phyloP scores from a whole-genome alignment of 1,284 basidiomycete species.

The Ustilago bromivora region DNA sequence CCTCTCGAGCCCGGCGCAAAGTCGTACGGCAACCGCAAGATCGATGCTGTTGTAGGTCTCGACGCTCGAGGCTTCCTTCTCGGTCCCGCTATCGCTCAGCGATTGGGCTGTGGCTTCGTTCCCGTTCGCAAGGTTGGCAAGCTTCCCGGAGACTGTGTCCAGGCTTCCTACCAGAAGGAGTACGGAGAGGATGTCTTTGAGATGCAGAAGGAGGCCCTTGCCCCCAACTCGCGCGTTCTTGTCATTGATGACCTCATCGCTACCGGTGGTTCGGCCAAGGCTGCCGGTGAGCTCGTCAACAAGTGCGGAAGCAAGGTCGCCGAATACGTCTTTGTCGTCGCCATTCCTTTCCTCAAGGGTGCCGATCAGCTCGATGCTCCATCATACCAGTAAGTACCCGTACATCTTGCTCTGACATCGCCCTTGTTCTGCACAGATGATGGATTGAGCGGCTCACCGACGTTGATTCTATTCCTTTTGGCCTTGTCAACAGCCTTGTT shows the following conservation, averaged over 20 bases:
- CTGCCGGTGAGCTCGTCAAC: constrained; percentile 89
- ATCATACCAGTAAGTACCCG: constrained; percentile 72
- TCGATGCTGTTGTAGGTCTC: constrained; percentile 94
- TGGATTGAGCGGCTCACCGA: not conserved
- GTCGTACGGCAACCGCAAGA: constrained; percentile 70
- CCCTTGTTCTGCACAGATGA: not conserved
- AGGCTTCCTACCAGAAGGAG: constrained; percentile 89
- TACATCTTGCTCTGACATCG: too few relatives aligned
- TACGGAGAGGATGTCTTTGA: constrained; percentile 97
- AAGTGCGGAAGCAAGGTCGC: constrained; percentile 85
- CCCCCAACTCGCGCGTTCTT: constrained; percentile 82
- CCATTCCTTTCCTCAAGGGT: constrained; percentile 85
- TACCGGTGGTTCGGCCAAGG: constrained; percentile 93
- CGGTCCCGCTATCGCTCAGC: constrained; percentile 89
- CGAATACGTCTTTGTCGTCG: constrained; percentile 95
- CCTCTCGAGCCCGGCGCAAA: constrained; percentile 44
- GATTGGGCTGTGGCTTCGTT: constrained; percentile 93
- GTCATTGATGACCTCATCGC: constrained; percentile 97
- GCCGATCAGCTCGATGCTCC: constrained; percentile 84
- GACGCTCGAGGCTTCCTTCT: constrained; percentile 97
- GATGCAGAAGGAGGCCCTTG: constrained; percentile 90
- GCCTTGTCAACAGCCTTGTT: constrained; percentile 35
- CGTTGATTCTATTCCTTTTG: not conserved
- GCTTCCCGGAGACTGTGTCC: constrained; percentile 85
- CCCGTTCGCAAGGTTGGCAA: constrained; percentile 96